These are phyloP conservation scores for Chaetomiaceae sp. DNA, from an alignment of 2,329 filamentous ascomycete species.

Conservation along the genomic window DNA sequence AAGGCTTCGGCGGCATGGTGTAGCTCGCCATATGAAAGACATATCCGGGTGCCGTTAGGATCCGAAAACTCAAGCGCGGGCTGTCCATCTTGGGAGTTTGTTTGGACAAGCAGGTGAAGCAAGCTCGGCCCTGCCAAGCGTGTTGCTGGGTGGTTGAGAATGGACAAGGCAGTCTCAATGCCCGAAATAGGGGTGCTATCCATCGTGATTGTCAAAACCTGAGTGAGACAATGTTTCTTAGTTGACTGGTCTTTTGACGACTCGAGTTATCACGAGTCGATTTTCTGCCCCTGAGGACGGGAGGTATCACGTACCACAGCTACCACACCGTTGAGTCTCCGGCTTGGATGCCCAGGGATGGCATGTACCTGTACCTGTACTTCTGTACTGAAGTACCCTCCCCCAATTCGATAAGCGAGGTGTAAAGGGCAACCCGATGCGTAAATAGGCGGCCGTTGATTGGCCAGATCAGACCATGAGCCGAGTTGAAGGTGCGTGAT, in stretches of 20 bases:
- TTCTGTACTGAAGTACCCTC: constrained; percentile 3
- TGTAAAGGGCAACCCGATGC: background rate
- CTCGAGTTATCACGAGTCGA: no score
- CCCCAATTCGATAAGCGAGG: background rate
- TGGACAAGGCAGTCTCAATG: constrained; percentile 32
- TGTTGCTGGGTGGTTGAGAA: constrained; percentile 42
- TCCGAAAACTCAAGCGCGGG: constrained; percentile 62
- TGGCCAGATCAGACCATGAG: constrained; percentile 6
- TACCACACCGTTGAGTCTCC: no score
- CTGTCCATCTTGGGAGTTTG: constrained; percentile 29
- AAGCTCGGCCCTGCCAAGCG: constrained; percentile 41
- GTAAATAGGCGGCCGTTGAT: constrained; percentile 17
- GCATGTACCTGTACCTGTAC: background rate
- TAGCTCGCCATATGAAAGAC: constrained; percentile 58
- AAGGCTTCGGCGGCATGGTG: constrained; percentile 54
- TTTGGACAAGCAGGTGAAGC: constrained; percentile 56
- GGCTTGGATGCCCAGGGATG: no score
- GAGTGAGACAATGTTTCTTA: no score
- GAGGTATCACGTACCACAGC: no score
- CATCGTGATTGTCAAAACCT: no score
- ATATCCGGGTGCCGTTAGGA: constrained; percentile 39
- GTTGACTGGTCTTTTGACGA: no score
- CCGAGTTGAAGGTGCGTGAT: constrained; percentile 19
- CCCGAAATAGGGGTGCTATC: background rate
- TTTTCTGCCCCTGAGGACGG: no score